Conservation (phyloP, 768 basidiomycete genomes). For the Phaffia tasmanica region DNA sequence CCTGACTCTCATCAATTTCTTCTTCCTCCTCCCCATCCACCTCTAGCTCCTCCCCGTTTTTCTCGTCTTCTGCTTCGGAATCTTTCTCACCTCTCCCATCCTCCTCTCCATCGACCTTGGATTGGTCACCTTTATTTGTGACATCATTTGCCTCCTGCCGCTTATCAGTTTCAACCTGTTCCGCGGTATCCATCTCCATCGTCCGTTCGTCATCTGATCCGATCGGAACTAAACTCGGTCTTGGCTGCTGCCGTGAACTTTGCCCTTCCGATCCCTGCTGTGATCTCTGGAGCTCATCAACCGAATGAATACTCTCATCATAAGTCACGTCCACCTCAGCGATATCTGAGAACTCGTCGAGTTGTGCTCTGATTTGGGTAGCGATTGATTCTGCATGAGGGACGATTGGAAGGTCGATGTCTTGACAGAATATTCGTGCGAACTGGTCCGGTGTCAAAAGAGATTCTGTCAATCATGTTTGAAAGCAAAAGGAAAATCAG, state of each 20-base stretch:
- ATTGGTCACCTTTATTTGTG: background rate
- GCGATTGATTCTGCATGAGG: slow-evolving; percentile 69
- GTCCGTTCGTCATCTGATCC: background rate
- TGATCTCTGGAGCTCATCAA: background rate
- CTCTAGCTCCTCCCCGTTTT: slow-evolving; percentile 16
- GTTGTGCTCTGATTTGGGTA: slow-evolving; percentile 75
- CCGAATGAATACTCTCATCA: slow-evolving; percentile 33
- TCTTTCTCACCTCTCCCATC: slow-evolving; percentile 12
- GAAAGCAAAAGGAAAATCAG: background rate
- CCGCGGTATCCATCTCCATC: background rate
- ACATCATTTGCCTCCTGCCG: background rate
- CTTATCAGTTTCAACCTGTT: background rate
- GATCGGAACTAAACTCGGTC: background rate
- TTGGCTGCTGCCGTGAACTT: background rate
- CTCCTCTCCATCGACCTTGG: background rate
- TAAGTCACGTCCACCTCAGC: slow-evolving; percentile 51
- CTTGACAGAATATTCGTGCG: slow-evolving; percentile 73
- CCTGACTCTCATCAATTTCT: slow-evolving; percentile 37
- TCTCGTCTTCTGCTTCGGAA: slow-evolving; percentile 8
- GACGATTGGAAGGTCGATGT: slow-evolving; percentile 61
- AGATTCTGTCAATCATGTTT: slow-evolving; percentile 42
- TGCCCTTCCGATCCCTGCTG: background rate
- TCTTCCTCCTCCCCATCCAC: slow-evolving; percentile 43
- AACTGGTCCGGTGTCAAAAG: slow-evolving; percentile 74
- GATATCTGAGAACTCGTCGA: slow-evolving; percentile 78